A percentile compares a stretch with the other conserved stretches of the same genome.
phyloP scores from a whole-genome alignment of 139 green algal genomes.

The Nannochloris sp. region DNA sequence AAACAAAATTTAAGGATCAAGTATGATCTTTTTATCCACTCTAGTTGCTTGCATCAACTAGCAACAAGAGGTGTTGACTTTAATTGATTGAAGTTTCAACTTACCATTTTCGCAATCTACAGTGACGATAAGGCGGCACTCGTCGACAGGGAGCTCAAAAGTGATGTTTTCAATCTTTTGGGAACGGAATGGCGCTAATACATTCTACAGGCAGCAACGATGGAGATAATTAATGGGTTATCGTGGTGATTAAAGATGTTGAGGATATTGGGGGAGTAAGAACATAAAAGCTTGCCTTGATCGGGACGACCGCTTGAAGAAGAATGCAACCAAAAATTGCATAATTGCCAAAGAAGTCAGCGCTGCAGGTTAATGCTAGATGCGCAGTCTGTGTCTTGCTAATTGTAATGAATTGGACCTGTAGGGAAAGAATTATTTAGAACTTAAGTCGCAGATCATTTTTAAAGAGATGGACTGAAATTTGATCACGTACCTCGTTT shows the following conservation, averaged over 20 bases:
- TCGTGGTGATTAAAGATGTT: no score
- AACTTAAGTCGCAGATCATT: not conserved
- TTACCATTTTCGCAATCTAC: constrained; percentile 60
- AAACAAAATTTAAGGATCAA: not conserved
- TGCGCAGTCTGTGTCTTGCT: constrained; percentile 61
- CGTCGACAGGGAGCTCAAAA: constrained; percentile 38
- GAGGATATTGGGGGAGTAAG: no score
- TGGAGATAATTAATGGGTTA: no score
- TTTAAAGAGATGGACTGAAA: no score
- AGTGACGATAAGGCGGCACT: constrained; percentile 21
- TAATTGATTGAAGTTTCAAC: no score
- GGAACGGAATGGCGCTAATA: constrained; percentile 47
- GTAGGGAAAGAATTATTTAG: not conserved
- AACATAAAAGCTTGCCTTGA: constrained; percentile 41
- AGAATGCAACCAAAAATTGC: constrained; percentile 39
- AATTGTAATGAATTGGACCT: constrained; percentile 39
- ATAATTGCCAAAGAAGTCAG: constrained; percentile 53
- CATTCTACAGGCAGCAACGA: constrained; percentile 38
- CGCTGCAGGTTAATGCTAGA: constrained; percentile 47
- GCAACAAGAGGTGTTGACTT: no score
- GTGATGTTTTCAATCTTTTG: constrained; percentile 30
- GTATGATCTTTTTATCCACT: no score
- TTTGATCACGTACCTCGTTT: constrained; percentile 21
- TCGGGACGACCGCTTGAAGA: constrained; percentile 50
- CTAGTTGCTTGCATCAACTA: no score